A percentile compares a stretch with the other conserved stretches of the same genome.
Evolutionary conservation across 1,139 yeast genomes (phyloP).

Genomic region (Debaryomycetaceae sp.): DNA sequence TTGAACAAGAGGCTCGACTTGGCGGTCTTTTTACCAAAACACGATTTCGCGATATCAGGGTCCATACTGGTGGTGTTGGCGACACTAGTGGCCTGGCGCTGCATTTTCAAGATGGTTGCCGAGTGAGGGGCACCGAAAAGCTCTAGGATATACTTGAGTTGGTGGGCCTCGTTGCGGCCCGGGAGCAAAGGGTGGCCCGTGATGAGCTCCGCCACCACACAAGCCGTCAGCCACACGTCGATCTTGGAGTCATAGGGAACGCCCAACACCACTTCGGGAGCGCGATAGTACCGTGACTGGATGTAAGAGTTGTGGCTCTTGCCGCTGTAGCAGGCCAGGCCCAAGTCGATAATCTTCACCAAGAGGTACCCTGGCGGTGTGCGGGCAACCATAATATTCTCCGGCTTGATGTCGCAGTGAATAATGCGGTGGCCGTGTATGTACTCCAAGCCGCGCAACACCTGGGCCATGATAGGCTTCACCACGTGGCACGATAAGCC

Average conservation of each 20-base stretch:
- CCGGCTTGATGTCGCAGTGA: constrained; percentile 76
- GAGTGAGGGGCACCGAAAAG: constrained; percentile 12
- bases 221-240: constrained; percentile 19
- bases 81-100: constrained; percentile 1
- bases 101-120: constrained; percentile 5
- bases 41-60: not conserved
- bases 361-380: constrained; percentile 12
- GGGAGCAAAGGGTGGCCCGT: constrained; percentile 14
- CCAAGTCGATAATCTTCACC: constrained; percentile 47
- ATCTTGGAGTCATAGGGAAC: constrained; percentile 50
- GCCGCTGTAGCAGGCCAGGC: constrained; percentile 42
- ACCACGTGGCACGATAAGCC: constrained; percentile 52
- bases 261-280: constrained; percentile 80
- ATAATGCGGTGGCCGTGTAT: constrained; percentile 49
- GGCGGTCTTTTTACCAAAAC: not conserved
- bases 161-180: constrained; percentile 14
- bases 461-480: constrained; percentile 39
- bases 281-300: constrained; percentile 56
- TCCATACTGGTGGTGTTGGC: not conserved
- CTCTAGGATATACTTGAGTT: constrained; percentile 12
- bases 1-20: constrained; percentile 9
- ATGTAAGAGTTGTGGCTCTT: constrained; percentile 46
- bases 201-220: constrained; percentile 13
- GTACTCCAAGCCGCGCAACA: constrained; percentile 48
- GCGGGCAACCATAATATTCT: constrained; percentile 45